Evolutionary conservation across 441 rosid species (phyloP).

Genomic region (Bruguiera hainesii): DNA sequence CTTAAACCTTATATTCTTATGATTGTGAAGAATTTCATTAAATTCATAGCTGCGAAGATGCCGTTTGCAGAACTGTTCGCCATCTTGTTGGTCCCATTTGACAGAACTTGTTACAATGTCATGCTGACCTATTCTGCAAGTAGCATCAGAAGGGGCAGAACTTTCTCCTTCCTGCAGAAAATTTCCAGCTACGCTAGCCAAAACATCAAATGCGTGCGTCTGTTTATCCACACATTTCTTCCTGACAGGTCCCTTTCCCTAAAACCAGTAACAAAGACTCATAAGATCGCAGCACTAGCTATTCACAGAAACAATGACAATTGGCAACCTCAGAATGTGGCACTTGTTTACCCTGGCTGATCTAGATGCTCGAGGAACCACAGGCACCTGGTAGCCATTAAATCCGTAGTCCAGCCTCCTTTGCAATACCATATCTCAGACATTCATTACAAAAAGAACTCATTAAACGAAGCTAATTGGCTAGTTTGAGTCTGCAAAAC

Average conservation of each 20-base stretch:
- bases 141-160: conserved; percentile 31
- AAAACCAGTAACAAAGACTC: conserved; percentile 18
- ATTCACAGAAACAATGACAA: conserved; percentile 6
- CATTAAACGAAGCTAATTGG: conserved; percentile 15
- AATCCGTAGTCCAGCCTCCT: conserved; percentile 69
- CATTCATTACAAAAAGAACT: conserved; percentile 32
- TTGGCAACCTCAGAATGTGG: neutral
- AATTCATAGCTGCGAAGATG: conserved; percentile 7
- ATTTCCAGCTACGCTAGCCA: conserved; percentile 71
- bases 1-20: conserved; percentile 13
- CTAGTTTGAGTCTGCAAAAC: too few relatives aligned
- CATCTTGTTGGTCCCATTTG: conserved; percentile 12
- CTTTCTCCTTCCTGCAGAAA: conserved; percentile 47
- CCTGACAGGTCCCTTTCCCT: conserved; percentile 50
- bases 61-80: conserved; percentile 15
- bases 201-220: conserved; percentile 56
- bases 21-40: conserved; percentile 16
- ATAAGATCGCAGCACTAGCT: conserved; percentile 4
- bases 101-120: neutral
- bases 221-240: conserved; percentile 41
- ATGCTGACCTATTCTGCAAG: conserved; percentile 42
- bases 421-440: conserved; percentile 64
- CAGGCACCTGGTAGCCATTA: conserved; percentile 60
- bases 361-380: conserved; percentile 74
- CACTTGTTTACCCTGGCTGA: conserved; percentile 57